Conservation (phyloP, 495 filamentous ascomycete genomes). For the Recurvomyces mirabilis region DNA sequence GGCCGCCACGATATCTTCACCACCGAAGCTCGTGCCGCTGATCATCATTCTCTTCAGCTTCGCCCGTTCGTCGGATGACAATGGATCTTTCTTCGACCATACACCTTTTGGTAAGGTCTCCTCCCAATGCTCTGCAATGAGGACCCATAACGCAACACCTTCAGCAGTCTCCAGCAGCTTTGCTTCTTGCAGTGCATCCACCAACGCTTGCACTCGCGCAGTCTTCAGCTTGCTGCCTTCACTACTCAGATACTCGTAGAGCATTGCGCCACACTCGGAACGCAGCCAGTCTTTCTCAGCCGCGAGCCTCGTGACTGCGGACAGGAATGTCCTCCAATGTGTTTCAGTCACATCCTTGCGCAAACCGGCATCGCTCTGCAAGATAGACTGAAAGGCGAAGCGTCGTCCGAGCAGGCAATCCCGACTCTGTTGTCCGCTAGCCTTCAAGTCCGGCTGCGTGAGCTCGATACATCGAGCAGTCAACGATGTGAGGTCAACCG, state of each 20-base stretch:
- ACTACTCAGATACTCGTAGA: conserved; percentile 41
- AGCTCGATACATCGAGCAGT: conserved; percentile 35
- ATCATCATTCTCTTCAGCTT: conserved; percentile 65
- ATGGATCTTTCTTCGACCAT: conserved; percentile 64
- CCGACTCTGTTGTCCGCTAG: conserved; percentile 55
- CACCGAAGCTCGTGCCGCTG: conserved; percentile 48
- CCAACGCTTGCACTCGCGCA: conserved; percentile 45
- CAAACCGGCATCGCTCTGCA: conserved; percentile 65
- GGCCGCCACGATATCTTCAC: conserved; percentile 39
- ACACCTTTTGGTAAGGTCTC: conserved; percentile 53
- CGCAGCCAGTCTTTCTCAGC: conserved; percentile 73
- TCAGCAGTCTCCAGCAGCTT: conserved; percentile 68
- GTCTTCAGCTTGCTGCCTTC: conserved; percentile 29
- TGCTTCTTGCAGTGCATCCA: conserved; percentile 49
- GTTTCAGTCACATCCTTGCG: conserved; percentile 35
- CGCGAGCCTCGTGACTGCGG: conserved; percentile 46
- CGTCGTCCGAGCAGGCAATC: conserved; percentile 76
- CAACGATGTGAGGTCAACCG: conserved; percentile 47
- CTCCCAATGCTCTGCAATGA: conserved; percentile 51
- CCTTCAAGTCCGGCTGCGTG: conserved; percentile 3
- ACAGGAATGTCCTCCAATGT: conserved; percentile 52
- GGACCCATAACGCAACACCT: conserved; percentile 80
- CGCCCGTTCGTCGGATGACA: conserved; percentile 50
- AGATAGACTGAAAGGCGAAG: conserved; percentile 76
- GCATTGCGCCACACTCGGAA: conserved; percentile 70